Base-by-base conservation (phyloP, 2,329 filamentous ascomycete genomes). In the Onygenales sp. region DNA sequence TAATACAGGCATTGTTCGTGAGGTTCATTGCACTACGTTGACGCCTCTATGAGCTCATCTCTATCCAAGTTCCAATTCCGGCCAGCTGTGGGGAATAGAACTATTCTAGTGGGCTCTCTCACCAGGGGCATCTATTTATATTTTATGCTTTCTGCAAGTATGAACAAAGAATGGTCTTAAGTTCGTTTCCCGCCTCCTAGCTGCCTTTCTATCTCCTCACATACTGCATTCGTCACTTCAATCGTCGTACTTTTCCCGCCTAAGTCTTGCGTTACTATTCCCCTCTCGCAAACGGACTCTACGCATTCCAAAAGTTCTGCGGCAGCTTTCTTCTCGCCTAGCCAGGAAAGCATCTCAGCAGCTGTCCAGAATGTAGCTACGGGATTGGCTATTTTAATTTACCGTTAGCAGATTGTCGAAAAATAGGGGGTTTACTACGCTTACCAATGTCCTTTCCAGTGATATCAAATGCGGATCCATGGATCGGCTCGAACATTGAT, bases 361-460 rank as follows among this genome's bases (percentile, higher is more conserved):
- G 80, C 83, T 0, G 82, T 84, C 84, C 84, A 87, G 64, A 86
- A 84, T 6, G 82, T 83, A 6, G 78, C 83, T 0, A 86, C 74
- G 0, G 82, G 82, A 61, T 85, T 85, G 1, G 81, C 80, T 49
- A 65, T 32, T 4, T 13, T 40, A 3, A 8, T 42, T 34, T 40
- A 14, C 14, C 3, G 14, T 40, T 6, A 42, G 31, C 36, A n/a
- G 13, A 32, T 10, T 17, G 14, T 5, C 13, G 21, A 42, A 42
- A 40, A 33, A 42, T 13, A 17, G 11, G 21, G 32, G 6, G n/a
- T 21, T 10, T 31, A 37, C 33, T 13, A n/a, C 11, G 49, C 51
- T 17, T 53, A 58, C 58, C 58, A 32, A 82, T 71, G 0, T 81
- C 81, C 60, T 81, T 78, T 2, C 83, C 82, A 1, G 79, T 79